Percentiles rank a stretch among this genome's conserved stretches.
These are phyloP conservation scores for Penicillium malachiteum DNA, from an alignment of 495 filamentous ascomycete species.

Conservation along the genomic window DNA sequence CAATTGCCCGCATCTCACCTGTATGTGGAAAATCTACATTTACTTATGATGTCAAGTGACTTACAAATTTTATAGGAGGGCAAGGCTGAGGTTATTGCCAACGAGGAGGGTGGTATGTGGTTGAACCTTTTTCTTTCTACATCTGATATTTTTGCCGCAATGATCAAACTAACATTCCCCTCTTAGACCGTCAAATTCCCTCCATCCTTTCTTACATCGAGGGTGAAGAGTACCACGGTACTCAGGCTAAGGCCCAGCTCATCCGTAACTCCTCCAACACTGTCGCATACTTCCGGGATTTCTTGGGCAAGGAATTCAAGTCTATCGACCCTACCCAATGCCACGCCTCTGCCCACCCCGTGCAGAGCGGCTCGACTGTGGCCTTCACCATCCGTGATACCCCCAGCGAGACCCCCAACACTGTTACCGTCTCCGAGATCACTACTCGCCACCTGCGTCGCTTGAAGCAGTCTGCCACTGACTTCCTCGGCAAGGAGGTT, in stretches of 20 bases:
- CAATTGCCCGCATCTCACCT: conserved; percentile 79
- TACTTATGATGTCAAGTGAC: conserved; percentile 6
- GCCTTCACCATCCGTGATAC: conserved; percentile 83
- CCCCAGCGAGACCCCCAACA: conserved; percentile 63
- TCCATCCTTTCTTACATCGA: conserved; percentile 90
- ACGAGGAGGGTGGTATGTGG: conserved; percentile 90
- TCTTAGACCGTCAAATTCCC: conserved; percentile 89
- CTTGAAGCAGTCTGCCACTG: conserved; percentile 77
- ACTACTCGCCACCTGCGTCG: conserved; percentile 83
- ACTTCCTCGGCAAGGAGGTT: conserved; percentile 88
- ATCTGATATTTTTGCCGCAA: conserved; percentile 7
- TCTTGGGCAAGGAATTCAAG: conserved; percentile 90
- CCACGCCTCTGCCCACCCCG: conserved; percentile 89
- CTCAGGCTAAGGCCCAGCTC: conserved; percentile 89
- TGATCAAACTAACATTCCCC: conserved; percentile 1
- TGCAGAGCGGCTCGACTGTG: conserved; percentile 68
- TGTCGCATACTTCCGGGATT: conserved; percentile 93
- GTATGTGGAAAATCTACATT: conserved; percentile 40
- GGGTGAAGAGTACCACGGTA: conserved; percentile 94
- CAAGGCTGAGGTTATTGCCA: conserved; percentile 96
- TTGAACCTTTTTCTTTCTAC: conserved; percentile 1
- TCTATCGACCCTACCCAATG: conserved; percentile 93
- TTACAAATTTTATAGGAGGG: conserved; percentile 61
- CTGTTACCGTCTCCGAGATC: conserved; percentile 78
- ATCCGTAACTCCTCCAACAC: conserved; percentile 91